Evolutionary conservation across 768 basidiomycete genomes (phyloP).

Genomic region (Trametes meyenii): DNA sequence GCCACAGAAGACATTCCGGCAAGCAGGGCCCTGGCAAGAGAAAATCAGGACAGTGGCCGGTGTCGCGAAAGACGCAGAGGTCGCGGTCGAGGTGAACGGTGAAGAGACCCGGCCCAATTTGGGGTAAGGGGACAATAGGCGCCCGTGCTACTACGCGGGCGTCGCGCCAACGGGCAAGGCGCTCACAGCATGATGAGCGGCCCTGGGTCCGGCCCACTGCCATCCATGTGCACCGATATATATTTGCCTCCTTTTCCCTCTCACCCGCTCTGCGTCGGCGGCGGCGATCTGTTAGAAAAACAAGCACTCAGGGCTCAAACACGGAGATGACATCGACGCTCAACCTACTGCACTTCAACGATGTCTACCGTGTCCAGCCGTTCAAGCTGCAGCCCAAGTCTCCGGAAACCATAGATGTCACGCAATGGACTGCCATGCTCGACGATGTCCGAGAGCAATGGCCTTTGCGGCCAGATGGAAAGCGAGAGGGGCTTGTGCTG

Average conservation of each 20-base stretch:
- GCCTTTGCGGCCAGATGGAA: slow-evolving; percentile 49
- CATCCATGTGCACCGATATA: slow-evolving; percentile 12
- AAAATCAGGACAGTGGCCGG: background rate
- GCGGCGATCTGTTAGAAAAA: background rate
- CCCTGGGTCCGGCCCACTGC: slow-evolving; percentile 1
- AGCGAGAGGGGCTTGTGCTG: slow-evolving; percentile 72
- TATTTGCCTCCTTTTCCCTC: background rate
- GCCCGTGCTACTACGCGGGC: background rate
- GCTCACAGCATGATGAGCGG: background rate
- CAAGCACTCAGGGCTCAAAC: background rate
- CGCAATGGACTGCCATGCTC: slow-evolving; percentile 79
- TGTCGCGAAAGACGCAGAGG: background rate
- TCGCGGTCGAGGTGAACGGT: slow-evolving; percentile 9
- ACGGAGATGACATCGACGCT: slow-evolving; percentile 38
- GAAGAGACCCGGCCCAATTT: slow-evolving; percentile 8
- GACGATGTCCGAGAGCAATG: slow-evolving; percentile 63
- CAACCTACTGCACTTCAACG: slow-evolving; percentile 73
- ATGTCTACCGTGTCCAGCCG: slow-evolving; percentile 79
- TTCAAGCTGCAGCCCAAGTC: slow-evolving; percentile 63
- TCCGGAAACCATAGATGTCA: slow-evolving; percentile 76
- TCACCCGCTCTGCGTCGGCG: background rate
- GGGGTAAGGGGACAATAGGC: background rate
- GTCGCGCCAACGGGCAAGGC: background rate
- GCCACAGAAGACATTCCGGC: slow-evolving; percentile 39
- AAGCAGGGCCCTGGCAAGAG: background rate